These are phyloP conservation scores for Piloderma croceum DNA, from an alignment of 768 basidiomycete genomes.

Conservation along the genomic window DNA sequence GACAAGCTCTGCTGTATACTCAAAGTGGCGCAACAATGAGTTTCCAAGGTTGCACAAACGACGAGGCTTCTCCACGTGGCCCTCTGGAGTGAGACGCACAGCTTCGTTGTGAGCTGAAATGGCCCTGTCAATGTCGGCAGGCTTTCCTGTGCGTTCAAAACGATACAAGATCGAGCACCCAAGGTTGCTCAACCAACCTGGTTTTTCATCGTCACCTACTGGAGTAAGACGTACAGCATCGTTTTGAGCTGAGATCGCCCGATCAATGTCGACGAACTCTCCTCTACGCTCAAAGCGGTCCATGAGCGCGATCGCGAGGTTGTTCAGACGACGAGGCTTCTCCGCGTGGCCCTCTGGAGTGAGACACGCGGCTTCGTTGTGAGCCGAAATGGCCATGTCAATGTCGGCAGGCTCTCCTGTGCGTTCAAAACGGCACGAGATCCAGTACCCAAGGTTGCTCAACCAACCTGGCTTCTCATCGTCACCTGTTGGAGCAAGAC, in stretches of 20 bases:
- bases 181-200: constrained; percentile 12
- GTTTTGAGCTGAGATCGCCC: constrained; percentile 7
- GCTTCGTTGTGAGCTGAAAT: no score
- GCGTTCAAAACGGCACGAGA: constrained; percentile 18
- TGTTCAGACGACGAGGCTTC: background rate
- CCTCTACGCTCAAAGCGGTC: constrained; percentile 21
- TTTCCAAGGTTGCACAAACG: no score
- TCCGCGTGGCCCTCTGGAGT: constrained; percentile 12
- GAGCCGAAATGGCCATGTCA: constrained; percentile 14
- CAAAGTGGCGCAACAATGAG: background rate
- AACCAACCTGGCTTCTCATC: constrained; percentile 1
- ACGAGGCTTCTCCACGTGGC: no score
- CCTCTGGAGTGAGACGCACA: no score
- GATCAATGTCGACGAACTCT: constrained; percentile 20
- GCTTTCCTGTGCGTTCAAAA: constrained; percentile 19
- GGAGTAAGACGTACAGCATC: constrained; percentile 8
- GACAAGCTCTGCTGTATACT: constrained; percentile 8
- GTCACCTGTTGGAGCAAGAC: constrained; percentile 6
- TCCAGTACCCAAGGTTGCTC: constrained; percentile 18
- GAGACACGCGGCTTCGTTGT: constrained; percentile 9
- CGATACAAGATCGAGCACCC: constrained; percentile 15
- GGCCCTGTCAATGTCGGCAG: constrained; percentile 18
- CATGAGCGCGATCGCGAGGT: constrained; percentile 10
- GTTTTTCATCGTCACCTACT: background rate
- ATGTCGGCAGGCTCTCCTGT: constrained; percentile 20